Conservation (phyloP, 805 yeast species). For the Candida michaelii region DNA sequence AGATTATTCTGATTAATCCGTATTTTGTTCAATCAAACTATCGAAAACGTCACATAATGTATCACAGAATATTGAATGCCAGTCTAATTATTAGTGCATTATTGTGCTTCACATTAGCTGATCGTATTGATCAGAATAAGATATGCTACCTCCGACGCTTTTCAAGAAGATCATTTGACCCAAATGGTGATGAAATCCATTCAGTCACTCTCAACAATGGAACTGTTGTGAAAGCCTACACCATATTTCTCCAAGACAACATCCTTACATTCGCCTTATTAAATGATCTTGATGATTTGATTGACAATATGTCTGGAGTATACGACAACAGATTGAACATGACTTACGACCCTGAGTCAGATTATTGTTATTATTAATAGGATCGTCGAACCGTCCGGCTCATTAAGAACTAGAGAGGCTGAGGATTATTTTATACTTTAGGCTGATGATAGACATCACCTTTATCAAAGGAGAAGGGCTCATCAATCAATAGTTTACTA, state of each 20-base stretch:
- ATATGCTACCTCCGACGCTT: neutral
- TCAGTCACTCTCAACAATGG: neutral
- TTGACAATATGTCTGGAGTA: neutral
- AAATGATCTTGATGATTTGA: neutral
- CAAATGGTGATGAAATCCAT: neutral
- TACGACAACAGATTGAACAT: neutral
- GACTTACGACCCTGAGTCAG: neutral
- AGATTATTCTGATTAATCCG: neutral
- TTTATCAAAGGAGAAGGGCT: no score
- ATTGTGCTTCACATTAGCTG: neutral
- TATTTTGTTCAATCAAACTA: neutral
- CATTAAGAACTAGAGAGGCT: neutral
- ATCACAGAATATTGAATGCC: neutral
- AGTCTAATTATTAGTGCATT: neutral
- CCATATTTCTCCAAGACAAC: neutral
- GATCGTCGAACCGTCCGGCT: neutral
- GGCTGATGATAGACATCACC: neutral
- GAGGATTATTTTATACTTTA: neutral
- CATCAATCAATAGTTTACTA: no score
- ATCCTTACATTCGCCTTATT: neutral
- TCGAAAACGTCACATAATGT: neutral
- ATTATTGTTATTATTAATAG: neutral
- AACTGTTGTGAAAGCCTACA: constrained; percentile 1
- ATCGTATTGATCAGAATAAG: neutral
- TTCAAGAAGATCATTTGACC: neutral